Base-by-base conservation (phyloP, 345 rosid species). In the Aquilaria sinensis region DNA sequence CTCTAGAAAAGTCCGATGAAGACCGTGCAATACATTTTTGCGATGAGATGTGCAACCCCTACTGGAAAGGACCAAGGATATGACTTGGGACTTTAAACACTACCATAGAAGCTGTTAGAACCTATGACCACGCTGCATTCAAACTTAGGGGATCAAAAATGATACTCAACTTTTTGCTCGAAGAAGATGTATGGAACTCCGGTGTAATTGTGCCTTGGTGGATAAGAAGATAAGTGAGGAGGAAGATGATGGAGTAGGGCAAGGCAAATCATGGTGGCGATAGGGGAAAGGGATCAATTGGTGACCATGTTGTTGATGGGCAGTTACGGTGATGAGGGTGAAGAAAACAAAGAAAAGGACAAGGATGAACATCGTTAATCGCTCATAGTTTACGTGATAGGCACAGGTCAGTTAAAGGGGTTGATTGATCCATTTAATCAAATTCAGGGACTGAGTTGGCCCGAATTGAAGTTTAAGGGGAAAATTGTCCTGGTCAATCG, bases 21-120 rank as follows among this genome's bases (percentile, higher is more conserved):
- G 97, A 73, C 96, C 97, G 50, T 92, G 98, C 97, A 96, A 96
- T 2, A 92, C 87, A 72, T 23, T 92, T 77, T 72, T 23, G 98
- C 97, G 3, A 96, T 96, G 50, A 92, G 88, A 92, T 92, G 67
- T 78, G 98, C 5, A 97, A 92, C 59, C 98, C 98, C 4, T 81
- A 59, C 72, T 72, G 82, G 63, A 89, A 73, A 34, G 90, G 97
- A 30, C 59, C 91, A 2, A 78, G 98, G 0, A 58, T 85, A 49
- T 92, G 98, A 96, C 85, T 92, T 0, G 98, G 98, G 68, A 92
- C 98, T 11, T 92, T 79, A 54, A 80, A 87, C 29, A 78, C 87
- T 1, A 85, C 85, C 12, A 63, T 85, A 12, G 86, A 85, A 69
- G 96, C 98, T n/a, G 98, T 93, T 8, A 83, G 74, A 68, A 96